Evolutionary conservation across 495 filamentous ascomycete genomes (phyloP), one percentile per base, ranked within the genome.

Genomic region (Penicillium arizonense): DNA sequence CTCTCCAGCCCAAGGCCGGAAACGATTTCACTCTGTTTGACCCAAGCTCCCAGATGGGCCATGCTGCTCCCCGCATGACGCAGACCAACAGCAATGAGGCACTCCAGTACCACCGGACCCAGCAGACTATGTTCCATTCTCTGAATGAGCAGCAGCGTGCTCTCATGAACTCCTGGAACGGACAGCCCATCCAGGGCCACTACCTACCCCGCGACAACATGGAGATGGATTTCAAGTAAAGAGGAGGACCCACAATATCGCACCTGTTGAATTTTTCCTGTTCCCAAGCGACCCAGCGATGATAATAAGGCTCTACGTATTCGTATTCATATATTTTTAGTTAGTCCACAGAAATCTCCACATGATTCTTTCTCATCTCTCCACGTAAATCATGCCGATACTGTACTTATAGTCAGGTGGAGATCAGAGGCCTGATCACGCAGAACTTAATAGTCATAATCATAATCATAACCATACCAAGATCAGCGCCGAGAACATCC

Each of bases 11-110:
- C 9, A 67, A 71, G 32, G 61, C 65, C 8, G 64, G 63, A 14
- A 62, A 61, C 11, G 79, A 82, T 53, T 82, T 82, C 44, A 65
- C 76, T 20, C 71, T 82, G 1, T 82, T 60, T 37, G 49, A 57
- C 10, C 49, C 53, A 2, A 52, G 33, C 5, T 16, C 30, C 1
- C 44, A 47, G 36, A 47, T 47, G 44, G 20, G 26, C 14, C 43
- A 23, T 26, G 23, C 34, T 20, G 51, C 51, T 11, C 35, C 47
- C 1, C 18, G 38, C 21, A 39, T 53, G 50, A 46, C 46, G 50
- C 41, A 35, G 24, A 32, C 24, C 12, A 30, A 42, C 7, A 47
- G 48, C 13, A 39, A 43, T 30, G 38, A 50, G 16, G 41, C 48
- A 1, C 7, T 20, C 34, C 38, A 21, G 13, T 50, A 50, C 36